Base-by-base conservation (phyloP, 2,329 filamentous ascomycete genomes). In the Purpureocillium takamizusanense region DNA sequence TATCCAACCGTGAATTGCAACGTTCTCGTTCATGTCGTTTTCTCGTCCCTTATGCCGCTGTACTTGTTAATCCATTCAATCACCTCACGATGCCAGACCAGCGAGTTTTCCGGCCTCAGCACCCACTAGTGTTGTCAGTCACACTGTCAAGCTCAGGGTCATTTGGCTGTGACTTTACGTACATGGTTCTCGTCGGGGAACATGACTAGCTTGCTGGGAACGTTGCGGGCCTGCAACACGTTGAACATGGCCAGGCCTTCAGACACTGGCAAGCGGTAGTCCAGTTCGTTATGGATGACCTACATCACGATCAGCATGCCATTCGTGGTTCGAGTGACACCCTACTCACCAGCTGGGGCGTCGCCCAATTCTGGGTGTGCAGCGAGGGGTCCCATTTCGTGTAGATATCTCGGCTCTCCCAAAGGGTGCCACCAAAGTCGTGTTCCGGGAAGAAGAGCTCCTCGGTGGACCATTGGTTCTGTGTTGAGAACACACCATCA, bases 21-120 rank as follows among this genome's bases (percentile, higher is more conserved):
- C 4, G 12, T 3, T n/a, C 7, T 25, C 8, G 3, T 15, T 30
- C n/a, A 28, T 14, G 13, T n/a, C 10, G 12, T 17, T 15, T 36
- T 18, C 36, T 31, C 41, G 9, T 54, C 48, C 2, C 51, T 49
- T 16, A 76, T 52, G 0, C 71, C 70, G 17, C 70, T 70, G 48
- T 76, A 78, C 52, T 78, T 73, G 50, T 81, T 81, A 46, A 81
- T 80, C 78, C 85, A 95, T 40, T 77, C 77, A 23, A 95, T 55
- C 13, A 97, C 88, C 41, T 87, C 84, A 40, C 75, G 75, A 53
- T 97, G 88, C 92, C 92, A 97, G 15, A 94, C 72, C 14, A 95
- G 65, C 4, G 81, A 84, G 59, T 97, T 97, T 62, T 95, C 90
- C 0, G 83, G 86, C 57, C 95, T 94, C 38, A 95, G 55, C 4